Evolutionary conservation across 139 green algal species (phyloP).

Genomic region (Pseudopediastrum boryanum): DNA sequence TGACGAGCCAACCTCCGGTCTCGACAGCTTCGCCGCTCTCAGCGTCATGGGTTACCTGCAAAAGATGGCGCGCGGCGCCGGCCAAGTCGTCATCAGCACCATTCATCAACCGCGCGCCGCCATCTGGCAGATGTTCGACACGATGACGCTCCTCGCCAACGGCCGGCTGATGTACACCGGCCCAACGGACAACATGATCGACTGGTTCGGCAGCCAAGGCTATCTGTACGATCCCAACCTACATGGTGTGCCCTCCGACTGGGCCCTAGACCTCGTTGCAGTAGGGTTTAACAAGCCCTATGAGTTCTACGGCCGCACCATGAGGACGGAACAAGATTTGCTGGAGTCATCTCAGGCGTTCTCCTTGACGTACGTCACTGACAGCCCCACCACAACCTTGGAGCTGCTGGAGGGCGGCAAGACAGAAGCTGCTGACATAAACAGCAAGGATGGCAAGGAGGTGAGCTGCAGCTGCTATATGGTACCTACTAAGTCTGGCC

Average conservation of each 20-base stretch:
- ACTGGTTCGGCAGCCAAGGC: constrained; percentile 40
- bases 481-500: no score
- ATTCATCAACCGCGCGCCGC: constrained; percentile 82
- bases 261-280: constrained; percentile 63
- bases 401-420: no score
- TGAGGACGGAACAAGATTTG: no score
- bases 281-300: constrained; percentile 61
- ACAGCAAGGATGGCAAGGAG: no score
- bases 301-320: constrained; percentile 52
- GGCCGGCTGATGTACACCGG: constrained; percentile 45
- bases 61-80: constrained; percentile 31
- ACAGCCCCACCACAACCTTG: no score
- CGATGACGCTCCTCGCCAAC: constrained; percentile 64
- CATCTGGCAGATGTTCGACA: constrained; percentile 86
- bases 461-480: no score
- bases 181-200: constrained; percentile 32
- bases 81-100: constrained; percentile 69
- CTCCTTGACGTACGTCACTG: no score
- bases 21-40: constrained; percentile 40
- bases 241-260: constrained; percentile 36
- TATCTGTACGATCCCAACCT: constrained; percentile 25
- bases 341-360: no score
- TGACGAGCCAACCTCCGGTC: constrained; percentile 85
- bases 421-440: no score
- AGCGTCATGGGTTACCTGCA: constrained; percentile 38